These are phyloP conservation scores for Mycena pura DNA, from an alignment of 768 basidiomycete genomes.

Conservation along the genomic window DNA sequence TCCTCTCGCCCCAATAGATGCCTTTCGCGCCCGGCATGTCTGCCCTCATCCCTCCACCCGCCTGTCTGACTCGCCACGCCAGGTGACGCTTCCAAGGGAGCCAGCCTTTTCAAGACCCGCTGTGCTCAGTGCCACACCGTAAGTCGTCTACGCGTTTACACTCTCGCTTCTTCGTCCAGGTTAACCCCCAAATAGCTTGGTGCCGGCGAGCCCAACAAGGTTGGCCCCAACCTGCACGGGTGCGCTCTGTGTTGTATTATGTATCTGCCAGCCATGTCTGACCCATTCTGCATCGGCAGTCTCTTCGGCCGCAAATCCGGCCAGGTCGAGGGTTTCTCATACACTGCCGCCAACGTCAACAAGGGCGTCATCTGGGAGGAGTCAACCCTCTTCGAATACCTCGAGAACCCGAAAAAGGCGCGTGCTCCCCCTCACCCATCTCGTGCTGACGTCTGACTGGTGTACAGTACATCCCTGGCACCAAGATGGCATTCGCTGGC, in stretches of 20 bases:
- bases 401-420: constrained; percentile 94
- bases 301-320: constrained; percentile 89
- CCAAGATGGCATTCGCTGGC: constrained; percentile 87
- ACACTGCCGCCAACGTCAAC: constrained; percentile 95
- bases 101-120: constrained; percentile 95
- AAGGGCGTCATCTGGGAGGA: constrained; percentile 91
- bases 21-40: not conserved
- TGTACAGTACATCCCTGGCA: constrained; percentile 72
- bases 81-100: constrained; percentile 93
- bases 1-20: not conserved
- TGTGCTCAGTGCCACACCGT: constrained; percentile 93
- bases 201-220: constrained; percentile 81
- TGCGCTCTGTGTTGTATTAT: constrained; percentile 46
- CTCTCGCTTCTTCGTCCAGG: not conserved
- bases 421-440: not conserved
- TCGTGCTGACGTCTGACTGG: not conserved
- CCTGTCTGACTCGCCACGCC: not conserved
- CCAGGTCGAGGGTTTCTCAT: constrained; percentile 84
- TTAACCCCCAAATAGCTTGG: constrained; percentile 44
- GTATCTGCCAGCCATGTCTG: not conserved
- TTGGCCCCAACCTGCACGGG: constrained; percentile 97
- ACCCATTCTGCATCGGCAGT: constrained; percentile 42
- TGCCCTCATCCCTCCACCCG: too few relatives aligned
- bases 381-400: constrained; percentile 92
- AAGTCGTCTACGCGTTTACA: not conserved